phyloP scores from a whole-genome alignment of 208 protist species.

The Trypanosoma melophagium region DNA sequence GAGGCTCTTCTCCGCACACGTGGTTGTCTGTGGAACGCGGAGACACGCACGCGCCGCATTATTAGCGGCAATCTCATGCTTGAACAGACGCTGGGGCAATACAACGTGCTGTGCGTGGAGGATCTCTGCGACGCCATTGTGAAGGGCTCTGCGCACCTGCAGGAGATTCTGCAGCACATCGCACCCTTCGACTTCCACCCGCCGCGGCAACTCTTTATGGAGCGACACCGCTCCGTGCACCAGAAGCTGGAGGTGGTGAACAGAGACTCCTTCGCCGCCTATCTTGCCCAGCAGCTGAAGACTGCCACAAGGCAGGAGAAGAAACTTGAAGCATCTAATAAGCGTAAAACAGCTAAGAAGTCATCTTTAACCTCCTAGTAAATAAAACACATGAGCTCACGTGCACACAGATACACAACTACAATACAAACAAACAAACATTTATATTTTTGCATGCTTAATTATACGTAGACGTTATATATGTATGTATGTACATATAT shows the following conservation, averaged over 20 bases:
- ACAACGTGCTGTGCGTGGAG: conserved; percentile 88
- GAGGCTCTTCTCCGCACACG: conserved; percentile 83
- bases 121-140: conserved; percentile 82
- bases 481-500: no score
- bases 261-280: conserved; percentile 83
- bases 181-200: conserved; percentile 91
- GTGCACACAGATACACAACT: neutral
- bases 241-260: conserved; percentile 85
- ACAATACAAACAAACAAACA: no score
- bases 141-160: conserved; percentile 56
- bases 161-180: conserved; percentile 66
- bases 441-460: no score
- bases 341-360: conserved; percentile 18
- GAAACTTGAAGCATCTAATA: conserved; percentile 20
- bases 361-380: conserved; percentile 11
- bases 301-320: conserved; percentile 44
- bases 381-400: neutral
- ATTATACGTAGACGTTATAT: no score
- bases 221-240: conserved; percentile 79
- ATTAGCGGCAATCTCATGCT: conserved; percentile 90
- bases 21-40: conserved; percentile 71
- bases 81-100: conserved; percentile 81
- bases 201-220: conserved; percentile 84
- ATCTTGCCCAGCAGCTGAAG: conserved; percentile 75
- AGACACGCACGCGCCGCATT: conserved; percentile 60